Conservation (phyloP, 2,329 filamentous ascomycete genomes). For the Boeremia exigua region DNA sequence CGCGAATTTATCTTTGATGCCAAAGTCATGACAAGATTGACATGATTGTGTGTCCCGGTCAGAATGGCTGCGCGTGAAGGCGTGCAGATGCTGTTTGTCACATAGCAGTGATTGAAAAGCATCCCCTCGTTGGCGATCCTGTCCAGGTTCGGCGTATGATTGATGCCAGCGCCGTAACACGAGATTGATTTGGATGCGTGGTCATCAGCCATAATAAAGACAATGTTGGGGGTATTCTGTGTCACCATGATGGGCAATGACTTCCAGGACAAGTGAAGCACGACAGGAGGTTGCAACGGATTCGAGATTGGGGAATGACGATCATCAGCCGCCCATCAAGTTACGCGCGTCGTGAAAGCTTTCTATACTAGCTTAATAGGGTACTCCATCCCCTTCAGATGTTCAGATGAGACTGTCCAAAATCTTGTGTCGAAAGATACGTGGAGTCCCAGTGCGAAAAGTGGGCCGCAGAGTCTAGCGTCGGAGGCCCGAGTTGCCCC, state of each 20-base stretch:
- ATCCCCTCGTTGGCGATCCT: background rate
- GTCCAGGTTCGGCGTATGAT: background rate
- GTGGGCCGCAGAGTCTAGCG: background rate
- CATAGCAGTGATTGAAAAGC: background rate
- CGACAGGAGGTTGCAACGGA: background rate
- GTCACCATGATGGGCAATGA: background rate
- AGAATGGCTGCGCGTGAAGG: background rate
- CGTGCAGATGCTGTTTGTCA: background rate
- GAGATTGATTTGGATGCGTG: background rate
- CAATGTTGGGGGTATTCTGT: background rate
- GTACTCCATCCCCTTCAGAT: background rate
- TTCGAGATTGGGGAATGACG: background rate
- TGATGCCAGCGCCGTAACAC: background rate
- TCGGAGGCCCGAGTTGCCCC: background rate
- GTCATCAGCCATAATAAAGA: background rate
- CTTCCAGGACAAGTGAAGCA: background rate
- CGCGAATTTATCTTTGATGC: background rate
- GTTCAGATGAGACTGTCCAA: too few species aligned
- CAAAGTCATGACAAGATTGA: background rate
- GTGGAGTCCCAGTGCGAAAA: background rate
- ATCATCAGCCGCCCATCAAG: background rate
- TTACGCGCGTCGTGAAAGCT: background rate
- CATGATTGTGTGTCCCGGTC: too few species aligned
- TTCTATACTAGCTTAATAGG: background rate
- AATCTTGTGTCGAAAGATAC: background rate